Conservation (phyloP, 768 basidiomycete genomes). For the Coprinellus aureogranulatus region DNA sequence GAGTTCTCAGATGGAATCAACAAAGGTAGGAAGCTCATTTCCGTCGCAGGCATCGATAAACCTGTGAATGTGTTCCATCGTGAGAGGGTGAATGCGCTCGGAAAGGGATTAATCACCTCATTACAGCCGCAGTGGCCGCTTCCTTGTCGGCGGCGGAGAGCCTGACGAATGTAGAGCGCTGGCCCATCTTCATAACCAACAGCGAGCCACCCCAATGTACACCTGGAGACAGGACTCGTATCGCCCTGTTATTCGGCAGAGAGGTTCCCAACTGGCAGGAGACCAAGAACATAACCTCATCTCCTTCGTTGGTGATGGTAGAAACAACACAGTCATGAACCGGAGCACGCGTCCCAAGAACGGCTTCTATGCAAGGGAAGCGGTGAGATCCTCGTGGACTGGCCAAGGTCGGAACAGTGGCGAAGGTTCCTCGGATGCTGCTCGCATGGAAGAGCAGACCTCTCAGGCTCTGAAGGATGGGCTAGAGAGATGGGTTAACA, state of each 20-base stretch:
- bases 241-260: background rate
- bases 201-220: background rate
- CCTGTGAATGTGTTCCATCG: too few relatives aligned
- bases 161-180: background rate
- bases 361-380: background rate
- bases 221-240: background rate
- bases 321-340: background rate
- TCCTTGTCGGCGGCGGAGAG: background rate
- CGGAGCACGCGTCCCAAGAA: background rate
- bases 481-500: background rate
- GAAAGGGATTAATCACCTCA: background rate
- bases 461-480: background rate
- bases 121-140: background rate
- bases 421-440: background rate
- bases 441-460: background rate
- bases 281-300: background rate
- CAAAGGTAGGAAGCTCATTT: too few relatives aligned
- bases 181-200: conserved; percentile 1
- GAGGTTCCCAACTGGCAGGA: background rate
- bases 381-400: background rate
- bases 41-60: too few relatives aligned
- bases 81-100: too few relatives aligned
- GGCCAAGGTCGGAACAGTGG: background rate
- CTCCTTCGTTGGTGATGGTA: background rate
- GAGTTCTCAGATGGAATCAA: too few relatives aligned